These are phyloP conservation scores for Vicia sativa DNA, from an alignment of 306 rosid species.

Conservation along the genomic window DNA sequence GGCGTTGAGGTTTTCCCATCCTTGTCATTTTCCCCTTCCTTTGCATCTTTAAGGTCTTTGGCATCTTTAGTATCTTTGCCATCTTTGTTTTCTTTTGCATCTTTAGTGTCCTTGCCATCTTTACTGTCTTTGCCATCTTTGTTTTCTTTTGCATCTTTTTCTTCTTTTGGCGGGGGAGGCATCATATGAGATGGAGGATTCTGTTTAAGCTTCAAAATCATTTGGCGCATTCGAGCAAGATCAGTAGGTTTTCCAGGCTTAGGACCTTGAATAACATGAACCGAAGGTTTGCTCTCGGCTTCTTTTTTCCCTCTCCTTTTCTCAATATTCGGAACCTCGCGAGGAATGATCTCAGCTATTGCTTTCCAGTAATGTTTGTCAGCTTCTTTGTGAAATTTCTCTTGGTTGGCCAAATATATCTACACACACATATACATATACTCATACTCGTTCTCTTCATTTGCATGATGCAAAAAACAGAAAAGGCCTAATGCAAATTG, in stretches of 20 bases:
- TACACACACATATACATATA: conserved; percentile 38
- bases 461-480: conserved; percentile 12
- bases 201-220: conserved; percentile 78
- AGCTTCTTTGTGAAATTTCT: conserved; percentile 96
- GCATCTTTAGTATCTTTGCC: conserved; percentile 30
- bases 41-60: conserved; percentile 22
- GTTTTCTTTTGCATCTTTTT: conserved; percentile 50
- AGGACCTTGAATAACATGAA: conserved; percentile 79
- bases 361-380: conserved; percentile 93
- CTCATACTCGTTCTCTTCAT: conserved; percentile 25
- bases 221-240: conserved; percentile 84
- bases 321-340: conserved; percentile 89
- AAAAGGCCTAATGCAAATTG: neutral
- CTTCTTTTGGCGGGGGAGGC: conserved; percentile 76
- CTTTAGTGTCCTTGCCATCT: conserved; percentile 28
- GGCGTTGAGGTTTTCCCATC: conserved; percentile 49
- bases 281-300: conserved; percentile 66
- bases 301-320: conserved; percentile 92
- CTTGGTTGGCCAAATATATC: conserved; percentile 76
- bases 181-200: conserved; percentile 89
- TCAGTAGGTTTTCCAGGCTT: conserved; percentile 97
- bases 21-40: conserved; percentile 41
- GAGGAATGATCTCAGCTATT: conserved; percentile 86
- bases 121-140: conserved; percentile 43
- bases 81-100: conserved; percentile 45